These are phyloP conservation scores for Botrytis cinerea DNA, from an alignment of 2,329 filamentous ascomycete genomes.

Conservation along the genomic window DNA sequence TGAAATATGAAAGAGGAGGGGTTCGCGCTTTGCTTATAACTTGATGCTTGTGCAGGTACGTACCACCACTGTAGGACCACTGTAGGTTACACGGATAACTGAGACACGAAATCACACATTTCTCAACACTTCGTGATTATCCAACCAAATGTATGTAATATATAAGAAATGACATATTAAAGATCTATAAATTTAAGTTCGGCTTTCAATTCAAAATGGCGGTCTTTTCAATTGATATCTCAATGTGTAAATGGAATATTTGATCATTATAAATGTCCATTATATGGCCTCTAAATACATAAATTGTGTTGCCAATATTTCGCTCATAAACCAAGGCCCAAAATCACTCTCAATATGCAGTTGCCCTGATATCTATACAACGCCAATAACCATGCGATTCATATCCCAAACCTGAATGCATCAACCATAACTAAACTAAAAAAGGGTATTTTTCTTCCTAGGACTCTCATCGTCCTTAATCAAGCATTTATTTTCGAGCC, in stretches of 20 bases:
- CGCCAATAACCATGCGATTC: constrained; percentile 5
- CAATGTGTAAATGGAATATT: background rate
- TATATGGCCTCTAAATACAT: background rate
- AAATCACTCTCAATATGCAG: background rate
- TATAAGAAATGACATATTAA: background rate
- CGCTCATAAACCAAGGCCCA: background rate
- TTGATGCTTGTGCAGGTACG: background rate
- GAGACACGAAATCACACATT: background rate
- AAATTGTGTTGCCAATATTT: background rate
- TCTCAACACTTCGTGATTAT: background rate
- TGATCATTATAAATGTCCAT: background rate
- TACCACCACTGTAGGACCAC: background rate
- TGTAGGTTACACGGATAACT: background rate
- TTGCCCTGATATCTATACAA: constrained; percentile 1
- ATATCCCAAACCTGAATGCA: background rate
- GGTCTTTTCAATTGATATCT: background rate
- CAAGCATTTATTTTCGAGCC: constrained; percentile 45
- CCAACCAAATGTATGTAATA: background rate
- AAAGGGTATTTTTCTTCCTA: background rate
- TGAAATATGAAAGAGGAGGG: background rate
- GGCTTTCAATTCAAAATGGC: background rate
- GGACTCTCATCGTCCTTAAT: constrained; percentile 24
- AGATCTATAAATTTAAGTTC: background rate
- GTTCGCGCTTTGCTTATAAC: background rate
- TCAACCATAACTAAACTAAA: constrained; percentile 1